Conservation (phyloP, 73 alveolate genomes). For the Symbiodinium pilosum region DNA sequence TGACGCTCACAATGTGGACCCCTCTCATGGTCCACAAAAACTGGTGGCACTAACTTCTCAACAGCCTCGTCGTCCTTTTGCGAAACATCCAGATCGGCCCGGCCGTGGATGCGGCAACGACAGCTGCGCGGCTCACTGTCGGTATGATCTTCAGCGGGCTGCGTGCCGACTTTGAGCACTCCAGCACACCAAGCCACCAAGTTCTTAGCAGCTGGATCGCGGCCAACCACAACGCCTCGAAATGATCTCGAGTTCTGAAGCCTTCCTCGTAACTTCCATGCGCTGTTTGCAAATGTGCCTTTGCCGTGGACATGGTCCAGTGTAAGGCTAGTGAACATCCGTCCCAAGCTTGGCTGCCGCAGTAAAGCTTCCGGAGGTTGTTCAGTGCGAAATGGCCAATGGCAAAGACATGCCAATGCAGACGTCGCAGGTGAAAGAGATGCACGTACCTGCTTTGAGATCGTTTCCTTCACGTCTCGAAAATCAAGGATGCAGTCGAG, state of each 20-base stretch:
- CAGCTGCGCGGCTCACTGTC: neutral
- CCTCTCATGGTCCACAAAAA: conserved; percentile 66
- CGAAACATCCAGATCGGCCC: conserved; percentile 1
- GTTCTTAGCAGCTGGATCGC: conserved; percentile 81
- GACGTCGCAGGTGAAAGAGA: neutral
- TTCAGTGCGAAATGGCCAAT: neutral
- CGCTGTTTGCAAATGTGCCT: too few relatives aligned
- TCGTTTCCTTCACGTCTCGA: neutral
- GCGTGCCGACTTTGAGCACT: neutral
- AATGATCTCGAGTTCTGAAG: neutral
- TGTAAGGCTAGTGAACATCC: neutral
- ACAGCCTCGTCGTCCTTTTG: neutral
- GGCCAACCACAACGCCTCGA: neutral
- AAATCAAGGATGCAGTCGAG: conserved; percentile 45
- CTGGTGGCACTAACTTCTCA: neutral
- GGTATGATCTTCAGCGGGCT: neutral
- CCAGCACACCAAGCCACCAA: conserved; percentile 48
- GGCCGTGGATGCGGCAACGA: conserved; percentile 18
- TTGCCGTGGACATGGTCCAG: neutral
- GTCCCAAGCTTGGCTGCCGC: conserved; percentile 56
- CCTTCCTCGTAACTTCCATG: neutral
- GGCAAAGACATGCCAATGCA: neutral
- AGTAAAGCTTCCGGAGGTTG: neutral
- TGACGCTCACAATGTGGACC: conserved; percentile 84
- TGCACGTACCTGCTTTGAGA: neutral